Evolutionary conservation across 495 filamentous ascomycete genomes (phyloP), one percentile per base, ranked within the genome.

Genomic region (Neurospora africana): DNA sequence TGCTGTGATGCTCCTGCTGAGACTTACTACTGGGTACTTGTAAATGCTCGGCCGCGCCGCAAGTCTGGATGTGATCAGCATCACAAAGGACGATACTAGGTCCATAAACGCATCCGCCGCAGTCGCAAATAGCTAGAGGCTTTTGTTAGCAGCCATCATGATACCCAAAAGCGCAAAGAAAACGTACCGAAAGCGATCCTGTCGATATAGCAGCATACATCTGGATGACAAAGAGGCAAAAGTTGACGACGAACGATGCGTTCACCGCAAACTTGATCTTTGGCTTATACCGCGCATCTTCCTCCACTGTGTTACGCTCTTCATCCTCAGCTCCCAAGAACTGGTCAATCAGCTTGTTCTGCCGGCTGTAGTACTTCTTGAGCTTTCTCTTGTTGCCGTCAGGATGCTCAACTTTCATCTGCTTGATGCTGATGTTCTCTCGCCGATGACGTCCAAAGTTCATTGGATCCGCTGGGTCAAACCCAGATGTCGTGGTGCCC

Each of bases 101-200:
- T 88, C 86, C 86, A 88, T 87, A 74, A 88, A 87, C 33, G 86
- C 85, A 78, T 88, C 87, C 70, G 86, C 86, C 65, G 86, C 85
- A 69, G 87, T 88, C 43, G 85, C 86, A 72, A 89, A 89, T 5
- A 87, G 81, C 74, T 85, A 74, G 68, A 65, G 8, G 15, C 21
- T 17, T 38, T 38, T 17, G 69, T 78, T 71, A 76, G 72, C 72
- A 75, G 74, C 37, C 39, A 19, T 6, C 0, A 17, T 17, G 39
- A 41, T 41, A 17, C 15, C 15, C 15, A 19, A 17, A 17, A 41
- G 37, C 15, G 71, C 72, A 68, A 47, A 72, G 70, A 70, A 73
- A 71, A 79, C 75, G 11, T 77, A 84, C 81, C 75, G 82, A 82
- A 30, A 87, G 80, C 13, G 87, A 87, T 35, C 87, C 85, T 17